Conservation (phyloP, 345 rosid genomes). For the Rhodamnia rubescens region DNA sequence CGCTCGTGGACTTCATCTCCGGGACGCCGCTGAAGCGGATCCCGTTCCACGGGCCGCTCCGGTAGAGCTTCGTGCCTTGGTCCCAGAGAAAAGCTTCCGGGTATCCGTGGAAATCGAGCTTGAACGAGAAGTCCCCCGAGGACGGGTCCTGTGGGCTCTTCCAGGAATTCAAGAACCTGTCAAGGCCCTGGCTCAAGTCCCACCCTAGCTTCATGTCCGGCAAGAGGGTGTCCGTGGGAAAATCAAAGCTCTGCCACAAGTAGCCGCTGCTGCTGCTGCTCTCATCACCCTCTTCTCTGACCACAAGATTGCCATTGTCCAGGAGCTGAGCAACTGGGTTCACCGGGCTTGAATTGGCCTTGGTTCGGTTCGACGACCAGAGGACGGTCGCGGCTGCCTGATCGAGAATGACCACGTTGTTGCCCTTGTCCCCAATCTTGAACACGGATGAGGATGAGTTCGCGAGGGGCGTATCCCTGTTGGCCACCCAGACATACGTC, state of each 20-base stretch:
- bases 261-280: neutral
- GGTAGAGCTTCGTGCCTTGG: conserved; percentile 6
- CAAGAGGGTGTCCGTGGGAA: conserved; percentile 66
- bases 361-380: conserved; percentile 59
- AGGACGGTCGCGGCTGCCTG: neutral
- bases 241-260: conserved; percentile 83
- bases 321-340: conserved; percentile 47
- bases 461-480: conserved; percentile 58
- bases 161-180: conserved; percentile 53
- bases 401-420: conserved; percentile 25
- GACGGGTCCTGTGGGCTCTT: conserved; percentile 40
- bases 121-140: conserved; percentile 41
- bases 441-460: conserved; percentile 29
- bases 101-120: conserved; percentile 40
- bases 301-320: conserved; percentile 59
- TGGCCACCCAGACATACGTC: conserved; percentile 88
- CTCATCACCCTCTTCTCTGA: conserved; percentile 23
- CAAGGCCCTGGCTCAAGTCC: conserved; percentile 37
- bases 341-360: conserved; percentile 16
- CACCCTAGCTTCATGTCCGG: conserved; percentile 79
- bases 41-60: conserved; percentile 83
- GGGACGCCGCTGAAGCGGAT: conserved; percentile 61
- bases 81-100: conserved; percentile 50
- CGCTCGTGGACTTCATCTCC: conserved; percentile 49
- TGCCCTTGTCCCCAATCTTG: conserved; percentile 23